These are phyloP conservation scores for Lecanicillium sp. DNA, from an alignment of 2,329 filamentous ascomycete genomes.

Conservation along the genomic window DNA sequence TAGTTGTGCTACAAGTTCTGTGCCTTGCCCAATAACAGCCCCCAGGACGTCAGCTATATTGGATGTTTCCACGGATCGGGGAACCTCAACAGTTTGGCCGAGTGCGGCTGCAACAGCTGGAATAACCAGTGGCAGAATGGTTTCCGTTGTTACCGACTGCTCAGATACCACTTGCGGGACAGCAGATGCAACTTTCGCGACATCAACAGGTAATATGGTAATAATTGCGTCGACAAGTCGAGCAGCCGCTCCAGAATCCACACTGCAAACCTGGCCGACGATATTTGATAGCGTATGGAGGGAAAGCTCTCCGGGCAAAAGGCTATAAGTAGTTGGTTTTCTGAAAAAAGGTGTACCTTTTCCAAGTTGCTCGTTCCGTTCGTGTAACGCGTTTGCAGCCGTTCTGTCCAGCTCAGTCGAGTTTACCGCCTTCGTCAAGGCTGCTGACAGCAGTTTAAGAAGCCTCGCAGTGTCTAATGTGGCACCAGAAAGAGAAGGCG, in stretches of 20 bases:
- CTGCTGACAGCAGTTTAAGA: no score
- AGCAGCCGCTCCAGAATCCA: conserved; percentile 13
- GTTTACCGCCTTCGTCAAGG: no score
- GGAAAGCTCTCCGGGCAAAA: conserved; percentile 6
- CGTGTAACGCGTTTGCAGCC: no score
- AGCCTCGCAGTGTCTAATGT: no score
- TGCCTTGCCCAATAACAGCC: conserved; percentile 13
- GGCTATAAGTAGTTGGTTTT: no score
- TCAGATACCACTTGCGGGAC: conserved; percentile 12
- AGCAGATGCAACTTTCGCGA: conserved; percentile 10
- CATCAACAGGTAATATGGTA: conserved; percentile 12
- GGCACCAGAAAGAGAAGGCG: no score
- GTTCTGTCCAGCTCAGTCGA: no score
- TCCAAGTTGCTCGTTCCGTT: not conserved
- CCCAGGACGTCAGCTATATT: conserved; percentile 10
- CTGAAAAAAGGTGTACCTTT: not conserved
- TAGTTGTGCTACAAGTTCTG: conserved; percentile 14
- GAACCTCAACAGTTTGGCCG: conserved; percentile 7
- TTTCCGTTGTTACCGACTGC: conserved; percentile 7
- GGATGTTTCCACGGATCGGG: not conserved
- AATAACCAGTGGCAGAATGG: conserved; percentile 15
- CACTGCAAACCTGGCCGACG: conserved; percentile 11
- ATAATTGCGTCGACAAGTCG: conserved; percentile 15
- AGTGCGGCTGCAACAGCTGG: conserved; percentile 15
- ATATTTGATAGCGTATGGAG: conserved; percentile 12